phyloP scores from a whole-genome alignment of 257 asterid genomes.

The Solanum okadae region DNA sequence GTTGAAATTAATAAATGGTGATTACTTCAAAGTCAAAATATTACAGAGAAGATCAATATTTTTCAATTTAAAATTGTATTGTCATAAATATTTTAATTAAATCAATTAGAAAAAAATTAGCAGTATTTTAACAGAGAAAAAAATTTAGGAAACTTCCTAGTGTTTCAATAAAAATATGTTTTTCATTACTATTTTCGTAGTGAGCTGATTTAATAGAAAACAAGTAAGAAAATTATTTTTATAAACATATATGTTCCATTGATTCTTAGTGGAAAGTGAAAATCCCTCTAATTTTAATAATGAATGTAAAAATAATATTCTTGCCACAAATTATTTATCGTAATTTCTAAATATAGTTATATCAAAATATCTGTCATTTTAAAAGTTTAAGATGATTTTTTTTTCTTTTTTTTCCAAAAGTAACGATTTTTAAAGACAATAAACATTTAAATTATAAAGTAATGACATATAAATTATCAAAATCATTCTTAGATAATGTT shows the following conservation, averaged over 20 bases:
- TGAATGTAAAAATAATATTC: background rate
- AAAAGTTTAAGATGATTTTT: background rate
- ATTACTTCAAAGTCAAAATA: background rate
- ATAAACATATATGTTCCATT: too few relatives aligned
- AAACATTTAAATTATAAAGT: background rate
- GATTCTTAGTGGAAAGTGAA: background rate
- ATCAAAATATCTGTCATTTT: background rate
- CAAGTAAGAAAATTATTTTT: too few relatives aligned
- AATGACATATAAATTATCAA: background rate
- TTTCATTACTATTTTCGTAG: accelerated
- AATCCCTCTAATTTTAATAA: too few relatives aligned
- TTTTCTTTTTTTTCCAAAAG: background rate
- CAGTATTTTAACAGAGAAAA: too few relatives aligned
- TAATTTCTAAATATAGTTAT: background rate
- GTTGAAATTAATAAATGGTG: background rate
- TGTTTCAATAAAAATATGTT: background rate
- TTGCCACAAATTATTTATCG: background rate
- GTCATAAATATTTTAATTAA: too few relatives aligned
- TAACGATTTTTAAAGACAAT: background rate
- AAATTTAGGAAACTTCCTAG: too few relatives aligned
- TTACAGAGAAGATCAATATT: background rate
- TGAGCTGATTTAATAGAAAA: background rate
- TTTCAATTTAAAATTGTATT: background rate
- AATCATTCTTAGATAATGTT: background rate
- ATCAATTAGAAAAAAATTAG: too few relatives aligned